These are phyloP conservation scores for Auriscalpium microsporum DNA, from an alignment of 768 basidiomycete species.

Conservation along the genomic window DNA sequence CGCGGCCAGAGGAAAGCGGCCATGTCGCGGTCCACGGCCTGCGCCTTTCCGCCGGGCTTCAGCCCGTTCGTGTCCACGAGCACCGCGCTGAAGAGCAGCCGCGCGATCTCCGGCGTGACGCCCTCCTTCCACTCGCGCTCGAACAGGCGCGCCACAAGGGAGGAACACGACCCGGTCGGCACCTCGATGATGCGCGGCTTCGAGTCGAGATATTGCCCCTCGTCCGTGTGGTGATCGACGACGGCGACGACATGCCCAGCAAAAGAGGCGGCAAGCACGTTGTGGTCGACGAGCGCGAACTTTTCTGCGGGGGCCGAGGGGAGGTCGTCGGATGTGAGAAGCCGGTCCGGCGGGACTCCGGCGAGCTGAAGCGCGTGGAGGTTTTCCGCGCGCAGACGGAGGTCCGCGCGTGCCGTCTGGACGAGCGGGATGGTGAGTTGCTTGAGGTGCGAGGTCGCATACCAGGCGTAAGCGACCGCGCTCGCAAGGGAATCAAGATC, in stretches of 20 bases:
- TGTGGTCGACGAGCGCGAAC: conserved; percentile 90
- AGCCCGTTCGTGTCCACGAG: conserved; percentile 84
- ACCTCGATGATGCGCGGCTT: conserved; percentile 56
- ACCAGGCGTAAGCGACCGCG: conserved; percentile 77
- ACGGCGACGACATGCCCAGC: conserved; percentile 51
- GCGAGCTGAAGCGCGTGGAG: conserved; percentile 60
- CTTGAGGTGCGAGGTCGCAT: conserved; percentile 38
- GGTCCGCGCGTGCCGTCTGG: conserved; percentile 57
- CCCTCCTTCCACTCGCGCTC: conserved; percentile 13
- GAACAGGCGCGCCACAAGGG: conserved; percentile 43
- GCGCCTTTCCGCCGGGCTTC: conserved; percentile 70
- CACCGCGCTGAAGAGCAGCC: conserved; percentile 49
- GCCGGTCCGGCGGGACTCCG: conserved; percentile 41
- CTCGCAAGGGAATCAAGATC: conserved; percentile 89
- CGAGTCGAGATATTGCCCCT: conserved; percentile 53
- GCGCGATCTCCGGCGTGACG: conserved; percentile 12
- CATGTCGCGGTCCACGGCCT: conserved; percentile 52
- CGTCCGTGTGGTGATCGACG: conserved; percentile 91
- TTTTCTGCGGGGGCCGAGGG: conserved; percentile 31
- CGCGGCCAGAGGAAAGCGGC: conserved; percentile 55
- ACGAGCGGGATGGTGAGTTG: conserved; percentile 61
- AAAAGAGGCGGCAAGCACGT: conserved; percentile 48
- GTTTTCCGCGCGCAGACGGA: conserved; percentile 84
- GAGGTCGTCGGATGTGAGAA: conserved; percentile 69
- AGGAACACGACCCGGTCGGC: conserved; percentile 72